Evolutionary conservation across 257 asterid genomes (phyloP).

Genomic region (Linaria vulgaris): DNA sequence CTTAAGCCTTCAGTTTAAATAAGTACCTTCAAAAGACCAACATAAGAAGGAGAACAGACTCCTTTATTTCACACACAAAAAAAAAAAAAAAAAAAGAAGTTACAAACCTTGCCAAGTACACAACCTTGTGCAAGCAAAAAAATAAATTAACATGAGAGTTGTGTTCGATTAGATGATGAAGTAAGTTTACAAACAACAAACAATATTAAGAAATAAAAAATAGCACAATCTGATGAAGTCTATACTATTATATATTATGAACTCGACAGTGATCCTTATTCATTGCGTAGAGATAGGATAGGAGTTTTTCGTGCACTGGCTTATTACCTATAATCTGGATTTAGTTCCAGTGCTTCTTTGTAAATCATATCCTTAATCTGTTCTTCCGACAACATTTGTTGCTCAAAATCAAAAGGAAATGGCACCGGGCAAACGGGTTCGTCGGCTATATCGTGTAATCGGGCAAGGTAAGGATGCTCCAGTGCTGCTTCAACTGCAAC

Average conservation of each 20-base stretch:
- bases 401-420: constrained; percentile 80
- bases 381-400: constrained; percentile 66
- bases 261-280: no score
- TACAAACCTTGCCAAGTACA: constrained; percentile 16
- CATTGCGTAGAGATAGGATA: no score
- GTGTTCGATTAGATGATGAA: neutral
- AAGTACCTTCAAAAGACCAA: constrained; percentile 18
- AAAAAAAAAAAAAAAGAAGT: no score
- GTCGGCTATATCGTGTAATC: constrained; percentile 74
- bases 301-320: no score
- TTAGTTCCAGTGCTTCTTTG: constrained; percentile 69
- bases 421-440: constrained; percentile 71
- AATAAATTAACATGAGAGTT: neutral
- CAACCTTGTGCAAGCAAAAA: constrained; percentile 24
- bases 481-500: constrained; percentile 82
- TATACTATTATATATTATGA: no score
- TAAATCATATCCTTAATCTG: constrained; percentile 93
- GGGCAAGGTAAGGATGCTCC: constrained; percentile 78
- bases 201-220: neutral
- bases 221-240: neutral
- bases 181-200: neutral
- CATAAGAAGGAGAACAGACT: neutral
- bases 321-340: constrained; percentile 42
- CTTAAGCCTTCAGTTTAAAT: neutral
- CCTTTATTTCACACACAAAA: constrained; percentile 6